Evolutionary conservation across 2,329 filamentous ascomycete species (phyloP).

Genomic region (Trichoderma sp.): DNA sequence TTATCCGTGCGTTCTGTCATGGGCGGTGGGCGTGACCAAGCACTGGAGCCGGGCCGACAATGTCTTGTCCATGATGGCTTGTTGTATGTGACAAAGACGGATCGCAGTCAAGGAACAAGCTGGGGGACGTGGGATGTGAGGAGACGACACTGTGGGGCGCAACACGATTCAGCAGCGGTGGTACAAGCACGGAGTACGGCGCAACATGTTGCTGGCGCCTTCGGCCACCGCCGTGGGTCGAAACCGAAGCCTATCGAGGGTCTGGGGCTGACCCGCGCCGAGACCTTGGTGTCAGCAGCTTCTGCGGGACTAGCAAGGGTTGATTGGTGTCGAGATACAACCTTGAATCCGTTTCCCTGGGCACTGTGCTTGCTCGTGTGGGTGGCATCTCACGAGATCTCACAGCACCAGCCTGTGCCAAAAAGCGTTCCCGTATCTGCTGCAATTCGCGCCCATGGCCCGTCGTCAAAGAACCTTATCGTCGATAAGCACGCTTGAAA

Average conservation of each 20-base stretch:
- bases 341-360: constrained; percentile 13
- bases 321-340: constrained; percentile 5
- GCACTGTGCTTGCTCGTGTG: constrained; percentile 13
- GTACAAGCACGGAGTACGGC: constrained; percentile 11
- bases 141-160: constrained; percentile 18
- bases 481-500: constrained; percentile 4
- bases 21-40: constrained; percentile 9
- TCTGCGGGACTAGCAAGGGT: constrained; percentile 18
- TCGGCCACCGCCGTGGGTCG: constrained; percentile 19
- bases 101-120: constrained; percentile 4
- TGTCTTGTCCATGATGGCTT: constrained; percentile 6
- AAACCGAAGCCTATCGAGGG: constrained; percentile 14
- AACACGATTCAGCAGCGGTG: constrained; percentile 17
- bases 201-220: constrained; percentile 19
- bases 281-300: constrained; percentile 18
- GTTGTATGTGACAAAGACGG: neutral
- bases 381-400: constrained; percentile 16
- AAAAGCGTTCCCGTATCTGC: neutral
- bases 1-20: neutral
- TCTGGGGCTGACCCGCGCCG: constrained; percentile 19
- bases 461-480: constrained; percentile 13
- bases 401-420: neutral
- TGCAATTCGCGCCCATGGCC: neutral
- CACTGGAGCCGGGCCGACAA: constrained; percentile 16
- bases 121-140: constrained; percentile 3